Conservation (phyloP, 129 eudicot species). For the Ambrosia artemisiifolia region DNA sequence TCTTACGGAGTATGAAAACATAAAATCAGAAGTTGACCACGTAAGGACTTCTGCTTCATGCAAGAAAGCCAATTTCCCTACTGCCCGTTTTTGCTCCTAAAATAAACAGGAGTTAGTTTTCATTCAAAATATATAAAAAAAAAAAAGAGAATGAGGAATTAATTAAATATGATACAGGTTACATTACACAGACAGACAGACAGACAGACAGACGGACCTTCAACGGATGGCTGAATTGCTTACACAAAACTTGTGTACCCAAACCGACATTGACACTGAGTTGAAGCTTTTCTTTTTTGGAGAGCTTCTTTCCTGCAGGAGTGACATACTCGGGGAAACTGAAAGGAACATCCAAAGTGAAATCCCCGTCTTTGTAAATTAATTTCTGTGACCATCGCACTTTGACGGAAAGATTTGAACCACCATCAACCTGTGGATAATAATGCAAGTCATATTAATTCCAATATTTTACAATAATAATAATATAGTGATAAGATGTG, state of each 20-base stretch:
- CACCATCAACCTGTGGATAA: slow-evolving; percentile 72
- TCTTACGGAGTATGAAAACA: slow-evolving; percentile 43
- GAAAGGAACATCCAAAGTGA: slow-evolving; percentile 70
- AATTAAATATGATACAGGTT: neutral
- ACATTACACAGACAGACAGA: too few relatives aligned
- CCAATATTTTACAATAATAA: neutral
- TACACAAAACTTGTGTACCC: slow-evolving; percentile 57
- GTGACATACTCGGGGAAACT: slow-evolving; percentile 83
- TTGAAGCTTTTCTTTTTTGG: slow-evolving; percentile 76
- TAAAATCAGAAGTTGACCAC: slow-evolving; percentile 73
- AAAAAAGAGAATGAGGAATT: neutral
- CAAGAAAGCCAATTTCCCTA: slow-evolving; percentile 54
- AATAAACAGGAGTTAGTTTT: slow-evolving; percentile 5
- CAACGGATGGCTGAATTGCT: slow-evolving; percentile 68
- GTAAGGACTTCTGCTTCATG: slow-evolving; percentile 74
- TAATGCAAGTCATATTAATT: neutral
- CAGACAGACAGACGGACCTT: too few relatives aligned
- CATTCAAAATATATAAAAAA: neutral
- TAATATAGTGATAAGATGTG: too few relatives aligned
- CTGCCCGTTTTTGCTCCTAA: slow-evolving; percentile 63
- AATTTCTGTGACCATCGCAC: slow-evolving; percentile 81
- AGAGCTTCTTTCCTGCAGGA: slow-evolving; percentile 82
- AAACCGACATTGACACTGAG: slow-evolving; percentile 60
- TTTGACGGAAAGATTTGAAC: slow-evolving; percentile 68
- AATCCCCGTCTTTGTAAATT: slow-evolving; percentile 50